A percentile compares a stretch with the other conserved stretches of the same genome.
phyloP scores from a whole-genome alignment of 768 basidiomycete species.

The Russula foetens region DNA sequence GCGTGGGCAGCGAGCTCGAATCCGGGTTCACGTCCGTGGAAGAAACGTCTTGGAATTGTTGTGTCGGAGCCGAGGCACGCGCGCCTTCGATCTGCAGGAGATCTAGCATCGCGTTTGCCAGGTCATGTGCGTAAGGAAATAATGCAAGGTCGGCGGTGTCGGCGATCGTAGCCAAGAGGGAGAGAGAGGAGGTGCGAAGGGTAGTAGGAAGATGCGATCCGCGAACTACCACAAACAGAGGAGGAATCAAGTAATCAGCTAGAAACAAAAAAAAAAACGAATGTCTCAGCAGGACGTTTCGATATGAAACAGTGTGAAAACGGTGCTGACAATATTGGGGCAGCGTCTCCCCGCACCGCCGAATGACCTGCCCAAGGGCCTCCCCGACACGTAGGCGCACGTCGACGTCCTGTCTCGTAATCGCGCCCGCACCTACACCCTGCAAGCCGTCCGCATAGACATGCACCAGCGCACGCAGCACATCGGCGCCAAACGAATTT shows the following conservation, averaged over 20 bases:
- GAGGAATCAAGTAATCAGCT: slow-evolving; percentile 70
- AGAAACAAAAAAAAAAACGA: slow-evolving; percentile 6
- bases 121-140: slow-evolving; percentile 50
- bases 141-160: slow-evolving; percentile 56
- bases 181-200: too few relatives aligned
- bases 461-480: slow-evolving; percentile 56
- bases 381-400: slow-evolving; percentile 73
- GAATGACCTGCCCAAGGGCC: slow-evolving; percentile 75
- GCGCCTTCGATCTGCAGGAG: slow-evolving; percentile 60
- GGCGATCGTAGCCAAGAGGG: slow-evolving; percentile 67
- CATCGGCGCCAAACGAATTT: slow-evolving; percentile 65
- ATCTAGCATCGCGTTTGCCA: slow-evolving; percentile 61
- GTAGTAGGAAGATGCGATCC: too few relatives aligned
- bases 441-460: slow-evolving; percentile 52
- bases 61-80: slow-evolving; percentile 21
- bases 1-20: too few relatives aligned
- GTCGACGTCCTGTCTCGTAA: slow-evolving; percentile 62
- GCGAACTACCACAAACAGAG: slow-evolving; percentile 59
- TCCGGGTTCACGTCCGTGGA: too few relatives aligned
- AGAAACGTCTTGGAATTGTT: background rate
- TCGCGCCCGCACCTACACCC: slow-evolving; percentile 37
- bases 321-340: slow-evolving; percentile 49
- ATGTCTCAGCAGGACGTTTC: slow-evolving; percentile 15
- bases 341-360: slow-evolving; percentile 64
- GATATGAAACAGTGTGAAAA: background rate